A percentile compares a stretch with the other conserved stretches of the same genome.
These are phyloP conservation scores for Colletotrichum chrysophilum DNA, from an alignment of 2,329 filamentous ascomycete species.

Conservation along the genomic window DNA sequence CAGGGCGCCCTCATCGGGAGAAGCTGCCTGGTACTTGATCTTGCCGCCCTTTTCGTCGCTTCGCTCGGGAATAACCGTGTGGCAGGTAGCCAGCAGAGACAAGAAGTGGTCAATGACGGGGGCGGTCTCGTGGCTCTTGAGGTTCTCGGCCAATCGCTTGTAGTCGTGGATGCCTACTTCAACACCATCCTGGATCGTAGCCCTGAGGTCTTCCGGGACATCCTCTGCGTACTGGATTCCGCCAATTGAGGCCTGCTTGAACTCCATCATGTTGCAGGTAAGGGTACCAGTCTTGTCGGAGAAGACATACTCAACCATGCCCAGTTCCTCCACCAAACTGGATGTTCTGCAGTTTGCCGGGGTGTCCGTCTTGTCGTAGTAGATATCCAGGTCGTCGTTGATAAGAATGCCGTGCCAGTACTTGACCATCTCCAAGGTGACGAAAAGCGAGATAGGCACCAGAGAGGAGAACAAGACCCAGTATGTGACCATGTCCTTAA, in stretches of 20 bases:
- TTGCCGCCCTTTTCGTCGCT: conserved; percentile 76
- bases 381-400: conserved; percentile 97
- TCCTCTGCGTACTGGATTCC: conserved; percentile 94
- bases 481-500: conserved; percentile 95
- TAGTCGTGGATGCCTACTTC: conserved; percentile 87
- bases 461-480: conserved; percentile 98
- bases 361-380: conserved; percentile 94
- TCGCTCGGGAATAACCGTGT: conserved; percentile 95
- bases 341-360: conserved; percentile 96
- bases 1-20: conserved; percentile 94
- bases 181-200: conserved; percentile 76
- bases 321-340: conserved; percentile 93
- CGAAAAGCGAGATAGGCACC: conserved; percentile 96
- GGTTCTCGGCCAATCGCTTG: conserved; percentile 73
- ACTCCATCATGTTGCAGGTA: conserved; percentile 99
- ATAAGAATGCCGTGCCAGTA: conserved; percentile 98
- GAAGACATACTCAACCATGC: conserved; percentile 98
- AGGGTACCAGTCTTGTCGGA: conserved; percentile 97
- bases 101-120: conserved; percentile 79
- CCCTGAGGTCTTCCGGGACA: conserved; percentile 86
- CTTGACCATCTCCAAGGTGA: conserved; percentile 97
- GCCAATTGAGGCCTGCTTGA: conserved; percentile 91
- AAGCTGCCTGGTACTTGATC: conserved; percentile 98
- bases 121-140: conserved; percentile 59
- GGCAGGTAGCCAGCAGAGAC: conserved; percentile 84